Percentiles rank a stretch among this genome's conserved stretches.
Evolutionary conservation across 1,139 yeast species (phyloP).

Genomic region (Sugiyamaella sp.): DNA sequence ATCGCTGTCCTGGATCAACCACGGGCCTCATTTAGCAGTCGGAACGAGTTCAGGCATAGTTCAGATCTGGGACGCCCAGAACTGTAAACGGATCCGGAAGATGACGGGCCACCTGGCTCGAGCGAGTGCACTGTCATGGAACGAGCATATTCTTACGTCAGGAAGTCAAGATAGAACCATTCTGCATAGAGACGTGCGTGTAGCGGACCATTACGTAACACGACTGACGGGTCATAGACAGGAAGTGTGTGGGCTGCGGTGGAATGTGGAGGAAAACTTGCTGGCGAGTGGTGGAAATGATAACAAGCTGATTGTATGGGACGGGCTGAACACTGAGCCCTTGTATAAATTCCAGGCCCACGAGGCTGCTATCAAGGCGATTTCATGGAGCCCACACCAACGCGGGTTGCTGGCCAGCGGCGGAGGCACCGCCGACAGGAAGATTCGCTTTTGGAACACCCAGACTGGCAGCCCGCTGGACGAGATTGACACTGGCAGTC

Average conservation of each 20-base stretch:
- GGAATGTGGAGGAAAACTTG: constrained; percentile 89
- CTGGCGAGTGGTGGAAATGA: constrained; percentile 67
- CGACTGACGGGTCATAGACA: constrained; percentile 78
- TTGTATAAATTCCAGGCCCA: constrained; percentile 78
- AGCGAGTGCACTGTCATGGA: constrained; percentile 92
- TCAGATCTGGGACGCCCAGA: constrained; percentile 84
- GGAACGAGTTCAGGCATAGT: constrained; percentile 88
- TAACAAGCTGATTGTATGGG: constrained; percentile 79
- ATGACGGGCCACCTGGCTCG: constrained; percentile 91
- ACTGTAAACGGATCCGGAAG: constrained; percentile 50
- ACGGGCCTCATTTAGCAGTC: constrained; percentile 89
- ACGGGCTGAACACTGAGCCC: constrained; percentile 72
- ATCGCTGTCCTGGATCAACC: constrained; percentile 80
- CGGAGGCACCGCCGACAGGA: constrained; percentile 95
- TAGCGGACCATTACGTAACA: constrained; percentile 78
- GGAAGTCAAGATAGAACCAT: constrained; percentile 88
- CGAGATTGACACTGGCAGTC: constrained; percentile 92
- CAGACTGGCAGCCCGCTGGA: constrained; percentile 70
- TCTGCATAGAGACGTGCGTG: constrained; percentile 87
- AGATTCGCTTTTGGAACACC: constrained; percentile 92
- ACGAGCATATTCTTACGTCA: constrained; percentile 81
- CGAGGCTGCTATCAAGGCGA: constrained; percentile 93
- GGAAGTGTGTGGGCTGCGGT: constrained; percentile 93
- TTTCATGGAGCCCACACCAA: constrained; percentile 98
- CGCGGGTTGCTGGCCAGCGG: constrained; percentile 93